Evolutionary conservation across 768 basidiomycete genomes (phyloP).

Genomic region (Mycena indigotica): DNA sequence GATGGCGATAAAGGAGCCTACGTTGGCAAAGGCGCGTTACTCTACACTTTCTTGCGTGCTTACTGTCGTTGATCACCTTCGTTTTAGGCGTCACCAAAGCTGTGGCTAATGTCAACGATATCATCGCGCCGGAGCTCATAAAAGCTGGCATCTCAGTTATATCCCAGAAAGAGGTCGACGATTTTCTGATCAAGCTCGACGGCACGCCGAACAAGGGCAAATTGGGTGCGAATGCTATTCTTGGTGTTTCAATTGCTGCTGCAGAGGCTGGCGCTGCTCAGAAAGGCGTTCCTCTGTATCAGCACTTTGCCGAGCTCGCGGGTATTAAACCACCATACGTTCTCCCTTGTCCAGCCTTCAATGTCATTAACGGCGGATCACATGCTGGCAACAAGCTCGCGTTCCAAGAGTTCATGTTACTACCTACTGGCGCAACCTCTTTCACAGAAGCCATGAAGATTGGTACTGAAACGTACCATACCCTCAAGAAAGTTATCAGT

Average conservation of each 20-base stretch:
- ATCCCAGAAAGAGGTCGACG: constrained; percentile 92
- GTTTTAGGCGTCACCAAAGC: constrained; percentile 97
- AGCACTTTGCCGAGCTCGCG: constrained; percentile 94
- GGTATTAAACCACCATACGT: constrained; percentile 93
- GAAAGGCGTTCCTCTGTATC: constrained; percentile 94
- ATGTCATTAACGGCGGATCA: constrained; percentile 99
- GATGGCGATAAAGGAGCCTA: constrained; percentile 93
- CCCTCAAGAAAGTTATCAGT: constrained; percentile 98
- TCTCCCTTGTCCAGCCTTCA: constrained; percentile 92
- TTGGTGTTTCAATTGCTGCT: constrained; percentile 96
- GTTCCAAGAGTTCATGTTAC: constrained; percentile 99
- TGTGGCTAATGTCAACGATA: constrained; percentile 89
- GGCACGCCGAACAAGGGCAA: constrained; percentile 99
- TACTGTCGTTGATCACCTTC: constrained; percentile 9
- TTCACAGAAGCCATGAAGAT: constrained; percentile 99
- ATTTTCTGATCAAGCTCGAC: constrained; percentile 97
- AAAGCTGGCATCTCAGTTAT: constrained; percentile 82
- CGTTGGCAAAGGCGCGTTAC: constrained; percentile 85
- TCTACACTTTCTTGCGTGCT: constrained; percentile 8
- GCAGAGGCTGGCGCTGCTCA: constrained; percentile 92
- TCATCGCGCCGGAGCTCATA: constrained; percentile 88
- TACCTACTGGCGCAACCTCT: constrained; percentile 87
- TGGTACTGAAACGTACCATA: constrained; percentile 97
- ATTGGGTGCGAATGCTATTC: constrained; percentile 98
- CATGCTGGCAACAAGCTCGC: constrained; percentile 99